These are phyloP conservation scores for Epichloe coenophiala DNA, from an alignment of 2,329 filamentous ascomycete species.

Conservation along the genomic window DNA sequence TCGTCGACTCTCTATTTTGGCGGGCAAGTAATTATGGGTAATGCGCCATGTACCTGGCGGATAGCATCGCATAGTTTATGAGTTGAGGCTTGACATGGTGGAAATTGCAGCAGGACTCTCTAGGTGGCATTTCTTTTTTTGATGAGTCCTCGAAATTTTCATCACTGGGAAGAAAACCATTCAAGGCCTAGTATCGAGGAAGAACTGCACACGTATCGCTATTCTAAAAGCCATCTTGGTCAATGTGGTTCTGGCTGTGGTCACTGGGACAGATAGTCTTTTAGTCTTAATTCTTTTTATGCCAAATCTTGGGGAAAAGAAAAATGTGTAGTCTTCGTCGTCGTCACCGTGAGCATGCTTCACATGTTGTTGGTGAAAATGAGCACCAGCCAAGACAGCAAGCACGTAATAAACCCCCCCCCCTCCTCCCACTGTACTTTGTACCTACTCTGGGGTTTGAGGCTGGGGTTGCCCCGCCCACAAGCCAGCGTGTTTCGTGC, in stretches of 20 bases:
- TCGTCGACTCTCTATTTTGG: slow-evolving; percentile 10
- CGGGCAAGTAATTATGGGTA: neutral
- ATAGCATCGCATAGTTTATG: neutral
- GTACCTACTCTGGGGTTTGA: neutral
- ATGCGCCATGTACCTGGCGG: neutral
- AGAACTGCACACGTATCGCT: slow-evolving; percentile 1
- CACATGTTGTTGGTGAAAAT: neutral
- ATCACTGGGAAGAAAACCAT: neutral
- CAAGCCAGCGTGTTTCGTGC: neutral
- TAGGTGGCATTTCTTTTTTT: slow-evolving; percentile 8
- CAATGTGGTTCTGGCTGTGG: neutral
- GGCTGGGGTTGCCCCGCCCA: slow-evolving; percentile 1
- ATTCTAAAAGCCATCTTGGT: neutral
- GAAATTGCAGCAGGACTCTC: slow-evolving; percentile 14
- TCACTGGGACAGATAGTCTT: neutral
- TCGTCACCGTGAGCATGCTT: neutral
- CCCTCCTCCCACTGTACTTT: no score
- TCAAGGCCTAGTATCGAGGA: neutral
- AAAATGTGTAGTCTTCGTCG: neutral
- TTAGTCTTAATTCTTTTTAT: neutral
- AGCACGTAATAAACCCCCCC: no score
- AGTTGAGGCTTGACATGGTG: slow-evolving; percentile 13
- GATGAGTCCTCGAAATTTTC: slow-evolving; percentile 17
- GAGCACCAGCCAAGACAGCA: no score
- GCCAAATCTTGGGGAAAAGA: neutral